Conservation (phyloP, 2,329 filamentous ascomycete species). For the Phyllachora maydis region DNA sequence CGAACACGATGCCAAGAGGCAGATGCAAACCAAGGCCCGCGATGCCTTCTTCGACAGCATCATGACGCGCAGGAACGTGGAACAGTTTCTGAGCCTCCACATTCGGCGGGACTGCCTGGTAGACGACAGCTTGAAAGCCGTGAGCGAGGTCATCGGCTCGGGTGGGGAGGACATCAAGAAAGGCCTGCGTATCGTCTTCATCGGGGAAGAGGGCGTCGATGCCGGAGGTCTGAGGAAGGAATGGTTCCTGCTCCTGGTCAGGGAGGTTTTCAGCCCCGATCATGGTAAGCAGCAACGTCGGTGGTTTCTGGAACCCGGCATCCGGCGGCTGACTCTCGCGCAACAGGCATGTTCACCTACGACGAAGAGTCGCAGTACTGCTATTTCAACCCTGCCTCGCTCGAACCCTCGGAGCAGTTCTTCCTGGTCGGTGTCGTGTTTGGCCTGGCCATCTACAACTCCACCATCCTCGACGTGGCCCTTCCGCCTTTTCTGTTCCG, state of each 20-base stretch:
- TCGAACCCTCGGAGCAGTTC: constrained; percentile 82
- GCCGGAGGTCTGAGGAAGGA: constrained; percentile 80
- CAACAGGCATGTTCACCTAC: constrained; percentile 67
- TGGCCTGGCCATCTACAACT: constrained; percentile 85
- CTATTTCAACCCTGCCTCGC: constrained; percentile 81
- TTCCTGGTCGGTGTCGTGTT: constrained; percentile 77
- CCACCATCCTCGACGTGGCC: constrained; percentile 74
- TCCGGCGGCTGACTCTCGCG: constrained; percentile 1
- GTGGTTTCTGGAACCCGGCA: too few relatives aligned
- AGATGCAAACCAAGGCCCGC: constrained; percentile 75
- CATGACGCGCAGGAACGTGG: constrained; percentile 50
- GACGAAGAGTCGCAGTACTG: constrained; percentile 81
- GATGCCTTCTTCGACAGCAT: constrained; percentile 87
- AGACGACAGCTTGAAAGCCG: constrained; percentile 67
- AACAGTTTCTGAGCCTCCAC: constrained; percentile 57
- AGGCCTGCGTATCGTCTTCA: constrained; percentile 65
- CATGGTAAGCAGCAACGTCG: constrained; percentile 69
- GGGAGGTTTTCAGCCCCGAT: constrained; percentile 79
- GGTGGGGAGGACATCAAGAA: constrained; percentile 80
- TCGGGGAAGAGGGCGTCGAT: constrained; percentile 79
- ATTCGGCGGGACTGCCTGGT: constrained; percentile 72
- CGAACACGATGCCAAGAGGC: constrained; percentile 68
- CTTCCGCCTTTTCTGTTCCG: constrained; percentile 79
- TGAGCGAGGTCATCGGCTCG: constrained; percentile 68
- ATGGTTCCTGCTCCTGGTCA: constrained; percentile 76